Base-by-base conservation (phyloP, 352 stramenopile species). In the Pythium guiyangense region DNA sequence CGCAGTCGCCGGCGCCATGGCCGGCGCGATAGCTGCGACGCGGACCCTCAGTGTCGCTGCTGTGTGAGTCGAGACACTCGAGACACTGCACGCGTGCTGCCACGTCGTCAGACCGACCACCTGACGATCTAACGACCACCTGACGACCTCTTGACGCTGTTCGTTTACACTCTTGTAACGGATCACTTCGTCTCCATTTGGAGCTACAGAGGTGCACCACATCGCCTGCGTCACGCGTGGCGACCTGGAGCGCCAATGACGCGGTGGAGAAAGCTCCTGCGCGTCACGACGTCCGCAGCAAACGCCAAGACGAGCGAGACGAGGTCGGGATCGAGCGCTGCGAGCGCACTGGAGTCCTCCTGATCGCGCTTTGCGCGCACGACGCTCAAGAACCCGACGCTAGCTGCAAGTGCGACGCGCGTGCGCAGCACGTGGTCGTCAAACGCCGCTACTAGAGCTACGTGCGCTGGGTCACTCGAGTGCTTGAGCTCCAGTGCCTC, bases 401-500 rank as follows among this genome's bases (percentile, higher is more conserved):
- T 57, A 4, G 9, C 8, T 18, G 37, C 51, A 10, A 40, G 2
- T 11, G 37, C 22, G 3, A 47, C n/a, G 3, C 14, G 12, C 20
- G n/a, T 22, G 9, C 50, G 22, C 6, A 56, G 37, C 22, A 27
- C 4, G 17, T 56, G 35, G 26, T 15, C 35, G 14, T 47, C 35
- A 4, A 48, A 56, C 31, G 48, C n/a, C 6, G 3, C 15, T 8
- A 22, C 27, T n/a, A 53, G 27, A 25, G 18, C 6, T 15, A 34
- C 25, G 22, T 48, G 18, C 15, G 15, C 15, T 18, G 31, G 31
- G 12, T 37, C 31, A 37, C 39, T 44, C 5, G 15, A 9, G 11
- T 56, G 22, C 27, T 47, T 46, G 20, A 56, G 22, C 31, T 56
- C 50, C 22, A 56, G 37, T 6, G 50, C 44, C 35, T 34, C 31